These are phyloP conservation scores for Suillus decipiens DNA, from an alignment of 768 basidiomycete species.

Conservation along the genomic window DNA sequence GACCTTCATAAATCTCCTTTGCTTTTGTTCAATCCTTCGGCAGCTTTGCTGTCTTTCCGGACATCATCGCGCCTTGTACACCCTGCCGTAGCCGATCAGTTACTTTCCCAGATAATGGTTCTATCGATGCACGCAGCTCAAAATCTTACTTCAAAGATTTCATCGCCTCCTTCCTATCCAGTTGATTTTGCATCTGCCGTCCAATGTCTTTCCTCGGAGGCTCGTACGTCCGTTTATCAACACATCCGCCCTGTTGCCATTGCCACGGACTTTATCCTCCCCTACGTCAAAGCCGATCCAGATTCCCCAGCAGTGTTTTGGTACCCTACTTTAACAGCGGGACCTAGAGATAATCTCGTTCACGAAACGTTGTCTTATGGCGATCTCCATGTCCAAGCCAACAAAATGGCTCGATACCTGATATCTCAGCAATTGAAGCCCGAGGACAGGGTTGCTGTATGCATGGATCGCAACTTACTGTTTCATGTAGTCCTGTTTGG, in stretches of 20 bases:
- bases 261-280: conserved; percentile 28
- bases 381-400: conserved; percentile 38
- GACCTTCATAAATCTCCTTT: conserved; percentile 4
- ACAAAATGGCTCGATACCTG: conserved; percentile 46
- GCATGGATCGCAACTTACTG: conserved; percentile 41
- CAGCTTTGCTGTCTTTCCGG: conserved; percentile 18
- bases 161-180: conserved; percentile 12
- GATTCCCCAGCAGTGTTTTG: conserved; percentile 23
- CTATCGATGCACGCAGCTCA: conserved; percentile 8
- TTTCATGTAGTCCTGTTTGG: conserved; percentile 47
- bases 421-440: conserved; percentile 33
- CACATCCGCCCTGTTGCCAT: conserved; percentile 23
- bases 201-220: conserved; percentile 18
- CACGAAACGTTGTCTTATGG: conserved; percentile 30
- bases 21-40: conserved; percentile 13
- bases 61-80: conserved; percentile 17
- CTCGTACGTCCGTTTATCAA: conserved; percentile 14
- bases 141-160: conserved; percentile 15
- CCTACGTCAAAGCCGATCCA: conserved; percentile 18
- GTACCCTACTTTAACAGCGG: conserved; percentile 21
- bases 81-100: conserved; percentile 14
- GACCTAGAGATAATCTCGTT: background rate
- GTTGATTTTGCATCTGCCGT: conserved; percentile 19
- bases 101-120: conserved; percentile 24
- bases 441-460: conserved; percentile 48